A percentile compares a stretch with the other conserved stretches of the same genome.
These are phyloP conservation scores for Dendrostoma leiphaemia DNA, from an alignment of 2,329 filamentous ascomycete genomes.

Conservation along the genomic window DNA sequence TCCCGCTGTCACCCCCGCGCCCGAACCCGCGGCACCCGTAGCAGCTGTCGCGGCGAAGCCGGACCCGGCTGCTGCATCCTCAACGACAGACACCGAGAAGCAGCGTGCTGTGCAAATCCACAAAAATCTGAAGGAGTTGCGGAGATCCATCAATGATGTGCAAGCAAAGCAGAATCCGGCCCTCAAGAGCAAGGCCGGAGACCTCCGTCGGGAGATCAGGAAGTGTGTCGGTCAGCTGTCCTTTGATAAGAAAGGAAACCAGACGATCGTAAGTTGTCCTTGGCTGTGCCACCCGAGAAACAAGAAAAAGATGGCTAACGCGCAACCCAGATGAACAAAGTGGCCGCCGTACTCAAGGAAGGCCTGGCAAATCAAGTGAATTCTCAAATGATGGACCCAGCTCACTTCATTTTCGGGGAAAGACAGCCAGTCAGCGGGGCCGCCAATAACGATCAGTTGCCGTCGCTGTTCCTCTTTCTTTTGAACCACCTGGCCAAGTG, in stretches of 20 bases:
- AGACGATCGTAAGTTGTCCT: constrained; percentile 35
- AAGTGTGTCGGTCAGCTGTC: constrained; percentile 72
- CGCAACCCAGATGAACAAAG: constrained; percentile 40
- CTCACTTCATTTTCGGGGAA: constrained; percentile 44
- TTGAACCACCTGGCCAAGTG: constrained; percentile 70
- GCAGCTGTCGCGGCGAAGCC: constrained; percentile 5
- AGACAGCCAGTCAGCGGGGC: constrained; percentile 39
- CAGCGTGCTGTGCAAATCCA: constrained; percentile 60
- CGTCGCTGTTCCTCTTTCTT: constrained; percentile 66
- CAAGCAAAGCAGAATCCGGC: constrained; percentile 53
- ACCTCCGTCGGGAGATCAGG: constrained; percentile 69
- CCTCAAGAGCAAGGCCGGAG: constrained; percentile 66
- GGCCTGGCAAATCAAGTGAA: constrained; percentile 47
- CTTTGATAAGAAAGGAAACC: constrained; percentile 38
- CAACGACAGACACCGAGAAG: constrained; percentile 13
- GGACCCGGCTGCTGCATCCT: constrained; percentile 2
- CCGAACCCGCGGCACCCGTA: constrained; percentile 1
- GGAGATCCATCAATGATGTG: constrained; percentile 39
- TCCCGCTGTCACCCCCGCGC: background rate
- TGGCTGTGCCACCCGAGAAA: constrained; percentile 13
- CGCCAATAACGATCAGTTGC: constrained; percentile 46
- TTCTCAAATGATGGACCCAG: constrained; percentile 48
- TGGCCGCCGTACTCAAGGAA: constrained; percentile 50
- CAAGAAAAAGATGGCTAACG: constrained; percentile 6
- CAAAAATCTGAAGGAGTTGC: constrained; percentile 61